Evolutionary conservation across 768 basidiomycete genomes (phyloP), one percentile per base, ranked within the genome.

Genomic region (Leccinum uliginosum): DNA sequence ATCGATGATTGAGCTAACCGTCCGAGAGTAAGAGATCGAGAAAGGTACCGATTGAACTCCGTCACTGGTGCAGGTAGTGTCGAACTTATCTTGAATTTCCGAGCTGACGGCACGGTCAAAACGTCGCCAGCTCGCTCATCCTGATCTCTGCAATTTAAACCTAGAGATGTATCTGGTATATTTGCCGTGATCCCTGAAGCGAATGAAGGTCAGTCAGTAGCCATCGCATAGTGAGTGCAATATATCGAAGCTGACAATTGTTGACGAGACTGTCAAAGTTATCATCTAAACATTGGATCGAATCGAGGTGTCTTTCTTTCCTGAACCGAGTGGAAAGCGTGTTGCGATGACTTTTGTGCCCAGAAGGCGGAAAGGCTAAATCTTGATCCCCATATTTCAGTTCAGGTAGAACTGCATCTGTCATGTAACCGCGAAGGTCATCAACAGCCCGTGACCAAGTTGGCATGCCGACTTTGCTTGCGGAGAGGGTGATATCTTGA

Each of bases 341-440:
- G 53, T 62, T 73, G 57, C 65, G 65, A 53, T 74, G 72, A 35
- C 73, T 74, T 52, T 74, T 74, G 57, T 73, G 65, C 11, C 70
- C 70, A 0, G 55, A 53, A 14, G 63, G 73, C 9, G 67, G 64
- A 40, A 57, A 58, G 8, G 32, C 45, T 12, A 62, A 51, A 15
- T 60, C 58, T 4, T 65, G 62, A 0, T 51, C 57, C 14, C 69
- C 63, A 6, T 69, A 65, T 50, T 72, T 73, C 34, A 74, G 49
- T 19, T 66, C 65, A 17, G 72, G 72, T 46, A 73, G 65, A 14
- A 67, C 54, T 19, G 72, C 72, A 59, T 72, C 73, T 53, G 61
- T 66, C 61, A 73, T 71, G 57, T 73, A 73, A 29, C 64, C 69
- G 21, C 62, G 70, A 51, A 74, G 63, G 59, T 73, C 67, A 44